These are phyloP conservation scores for Dalbergia cochinchinensis DNA, from an alignment of 306 rosid species.

Conservation along the genomic window DNA sequence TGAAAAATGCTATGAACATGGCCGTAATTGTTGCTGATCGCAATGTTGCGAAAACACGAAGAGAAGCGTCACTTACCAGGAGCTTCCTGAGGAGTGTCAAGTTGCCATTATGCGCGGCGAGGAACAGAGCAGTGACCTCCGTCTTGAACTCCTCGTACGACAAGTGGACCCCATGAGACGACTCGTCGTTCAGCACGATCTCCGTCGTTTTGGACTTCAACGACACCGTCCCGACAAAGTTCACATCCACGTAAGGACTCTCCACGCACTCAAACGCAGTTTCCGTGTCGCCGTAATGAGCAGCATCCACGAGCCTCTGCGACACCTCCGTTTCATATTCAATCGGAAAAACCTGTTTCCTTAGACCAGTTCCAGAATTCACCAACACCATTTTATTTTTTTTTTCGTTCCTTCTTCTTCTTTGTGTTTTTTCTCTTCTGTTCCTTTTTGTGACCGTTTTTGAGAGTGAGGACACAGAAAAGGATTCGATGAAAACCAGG, in stretches of 20 bases:
- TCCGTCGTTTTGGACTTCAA: constrained; percentile 65
- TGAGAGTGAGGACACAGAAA: background rate
- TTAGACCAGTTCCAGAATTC: constrained; percentile 40
- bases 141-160: constrained; percentile 71
- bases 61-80: constrained; percentile 58
- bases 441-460: too few relatives aligned
- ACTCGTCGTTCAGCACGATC: constrained; percentile 59
- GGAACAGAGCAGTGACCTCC: constrained; percentile 71
- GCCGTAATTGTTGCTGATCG: too few relatives aligned
- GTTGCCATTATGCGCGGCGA: constrained; percentile 70
- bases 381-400: constrained; percentile 35
- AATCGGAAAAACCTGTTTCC: constrained; percentile 60
- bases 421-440: background rate
- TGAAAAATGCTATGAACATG: too few relatives aligned
- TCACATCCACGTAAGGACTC: constrained; percentile 62
- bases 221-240: constrained; percentile 69
- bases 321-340: constrained; percentile 60
- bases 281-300: constrained; percentile 43
- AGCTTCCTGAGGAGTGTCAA: constrained; percentile 57
- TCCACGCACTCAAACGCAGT: constrained; percentile 47
- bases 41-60: background rate
- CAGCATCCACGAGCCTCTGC: constrained; percentile 65
- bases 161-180: constrained; percentile 57
- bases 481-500: background rate
- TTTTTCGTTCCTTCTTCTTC: background rate